Percentiles rank a stretch among this genome's conserved stretches.
phyloP scores from a whole-genome alignment of 2,329 filamentous ascomycete genomes.

The Epicoccum sorghinum region DNA sequence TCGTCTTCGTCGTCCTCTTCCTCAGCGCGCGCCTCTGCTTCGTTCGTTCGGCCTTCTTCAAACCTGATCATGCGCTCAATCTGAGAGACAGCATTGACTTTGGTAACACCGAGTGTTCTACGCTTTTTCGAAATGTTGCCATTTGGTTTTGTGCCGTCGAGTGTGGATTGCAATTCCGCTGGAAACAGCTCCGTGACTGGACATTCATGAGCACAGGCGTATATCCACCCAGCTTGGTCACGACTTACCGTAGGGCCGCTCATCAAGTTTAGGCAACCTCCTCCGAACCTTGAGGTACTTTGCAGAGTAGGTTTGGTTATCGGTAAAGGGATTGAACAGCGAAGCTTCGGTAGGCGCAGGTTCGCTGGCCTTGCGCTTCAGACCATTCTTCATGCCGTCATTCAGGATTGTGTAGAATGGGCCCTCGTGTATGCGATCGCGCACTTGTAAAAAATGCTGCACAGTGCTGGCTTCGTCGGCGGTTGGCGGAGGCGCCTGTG shows the following conservation, averaged over 20 bases:
- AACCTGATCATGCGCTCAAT: slow-evolving; percentile 51
- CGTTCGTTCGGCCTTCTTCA: slow-evolving; percentile 52
- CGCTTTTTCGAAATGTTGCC: slow-evolving; percentile 37
- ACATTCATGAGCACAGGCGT: slow-evolving; percentile 7
- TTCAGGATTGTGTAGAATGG: slow-evolving; percentile 64
- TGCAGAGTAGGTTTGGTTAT: slow-evolving; percentile 65
- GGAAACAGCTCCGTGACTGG: slow-evolving; percentile 65
- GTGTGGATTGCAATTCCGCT: slow-evolving; percentile 60
- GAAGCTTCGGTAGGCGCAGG: slow-evolving; percentile 46
- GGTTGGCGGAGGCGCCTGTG: slow-evolving; percentile 49
- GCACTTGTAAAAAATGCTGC: slow-evolving; percentile 58
- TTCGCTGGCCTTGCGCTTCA: slow-evolving; percentile 46
- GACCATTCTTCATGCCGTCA: slow-evolving; percentile 52
- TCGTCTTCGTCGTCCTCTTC: slow-evolving; percentile 52
- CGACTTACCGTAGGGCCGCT: slow-evolving; percentile 60
- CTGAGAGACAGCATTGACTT: slow-evolving; percentile 36
- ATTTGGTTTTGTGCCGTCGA: slow-evolving; percentile 49
- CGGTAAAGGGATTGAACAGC: slow-evolving; percentile 65
- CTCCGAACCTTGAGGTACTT: slow-evolving; percentile 64
- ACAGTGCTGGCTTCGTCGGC: slow-evolving; percentile 55
- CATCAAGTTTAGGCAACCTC: slow-evolving; percentile 60
- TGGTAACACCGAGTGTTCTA: slow-evolving; percentile 42
- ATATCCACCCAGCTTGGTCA: neutral
- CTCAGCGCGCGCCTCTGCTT: slow-evolving; percentile 54
- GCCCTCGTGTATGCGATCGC: slow-evolving; percentile 63